A percentile compares a stretch with the other conserved stretches of the same genome.
Conservation (phyloP, 2,329 filamentous ascomycete species). For the Stachybotrys elegans region DNA sequence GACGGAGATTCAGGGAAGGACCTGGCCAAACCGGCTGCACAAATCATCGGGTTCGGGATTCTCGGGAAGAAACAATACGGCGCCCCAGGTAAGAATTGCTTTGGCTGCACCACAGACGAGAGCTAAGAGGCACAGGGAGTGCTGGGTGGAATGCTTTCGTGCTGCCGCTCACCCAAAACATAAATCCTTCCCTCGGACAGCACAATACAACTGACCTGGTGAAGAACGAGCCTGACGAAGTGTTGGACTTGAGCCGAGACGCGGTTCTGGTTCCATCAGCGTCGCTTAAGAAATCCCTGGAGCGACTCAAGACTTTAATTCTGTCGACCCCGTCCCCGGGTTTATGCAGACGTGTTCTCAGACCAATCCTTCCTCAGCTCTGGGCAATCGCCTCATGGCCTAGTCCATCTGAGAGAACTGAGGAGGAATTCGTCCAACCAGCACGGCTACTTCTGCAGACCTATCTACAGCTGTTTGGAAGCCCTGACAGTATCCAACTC, state of each 20-base stretch:
- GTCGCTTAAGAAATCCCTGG: conserved; percentile 46
- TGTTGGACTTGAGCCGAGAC: conserved; percentile 40
- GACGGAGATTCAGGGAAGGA: conserved; percentile 44
- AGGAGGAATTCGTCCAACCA: conserved; percentile 36
- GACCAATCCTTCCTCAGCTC: conserved; percentile 53
- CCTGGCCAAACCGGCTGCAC: conserved; percentile 29
- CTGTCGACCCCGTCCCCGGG: conserved; percentile 63
- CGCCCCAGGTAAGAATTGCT: conserved; percentile 54
- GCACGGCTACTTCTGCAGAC: conserved; percentile 48
- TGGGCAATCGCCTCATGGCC: conserved; percentile 58
- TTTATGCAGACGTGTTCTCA: conserved; percentile 56
- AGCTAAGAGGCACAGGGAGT: conserved; percentile 29
- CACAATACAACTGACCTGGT: conserved; percentile 4
- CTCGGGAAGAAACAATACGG: conserved; percentile 59
- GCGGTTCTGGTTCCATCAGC: conserved; percentile 40
- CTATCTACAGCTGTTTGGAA: conserved; percentile 53
- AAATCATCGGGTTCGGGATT: conserved; percentile 51
- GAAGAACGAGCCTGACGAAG: conserved; percentile 26
- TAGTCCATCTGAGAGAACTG: conserved; percentile 22
- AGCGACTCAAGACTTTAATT: conserved; percentile 50
- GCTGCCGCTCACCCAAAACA: conserved; percentile 46
- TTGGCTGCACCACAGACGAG: neutral
- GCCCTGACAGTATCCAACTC: conserved; percentile 39
- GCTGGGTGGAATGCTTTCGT: conserved; percentile 60
- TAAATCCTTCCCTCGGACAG: conserved; percentile 37